Evolutionary conservation across 768 basidiomycete genomes (phyloP), one percentile per base, ranked within the genome.

Genomic region (Leucocoprinus sp.): DNA sequence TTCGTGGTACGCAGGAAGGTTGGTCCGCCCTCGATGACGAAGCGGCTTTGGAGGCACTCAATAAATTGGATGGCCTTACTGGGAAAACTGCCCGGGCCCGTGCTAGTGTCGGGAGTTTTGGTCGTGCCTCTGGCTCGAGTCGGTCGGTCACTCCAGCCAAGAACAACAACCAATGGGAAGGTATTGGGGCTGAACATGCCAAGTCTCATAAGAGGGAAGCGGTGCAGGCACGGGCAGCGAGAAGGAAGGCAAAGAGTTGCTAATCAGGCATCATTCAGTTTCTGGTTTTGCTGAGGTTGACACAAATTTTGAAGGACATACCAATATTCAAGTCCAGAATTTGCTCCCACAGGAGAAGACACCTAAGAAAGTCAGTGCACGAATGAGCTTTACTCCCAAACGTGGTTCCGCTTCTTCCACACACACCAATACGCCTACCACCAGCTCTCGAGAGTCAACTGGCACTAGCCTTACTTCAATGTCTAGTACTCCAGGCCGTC

Each of bases 1-100:
- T 92, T 19, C 78, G 87, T 52, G 90, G 90, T 8, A 90, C 85
- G 5, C 89, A 92, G 60, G 84, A 90, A 60, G 90, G 90, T 21
- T 92, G 88, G 88, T 83, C 83, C 12, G 86, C 78, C 50, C 72
- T 92, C 55, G 84, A 90, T 55, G 90, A 93, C 57, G 82, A 88
- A 55, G 83, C 84, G 12, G 93, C 95, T 5, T 87, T 80, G 5
- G 93, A 95, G 55, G 90, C 91, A 7, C 70, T 99, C 27, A 78
- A 93, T 44, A 96, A 95, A 64, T 65, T 99, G 19, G 95, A 99
- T 56, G 95, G 95, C 0, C 60, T 96, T 8, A 76, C 77, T 8
- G 83, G 83, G 1, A 87, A 84, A 58, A 80, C 74, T 28, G 78
- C 84, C 8, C 77, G 85, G 38, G 78, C 85, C 8, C 77, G 89